A percentile compares a stretch with the other conserved stretches of the same genome.
phyloP scores from a whole-genome alignment of 2,329 filamentous ascomycete species.

The Botrytis elliptica region DNA sequence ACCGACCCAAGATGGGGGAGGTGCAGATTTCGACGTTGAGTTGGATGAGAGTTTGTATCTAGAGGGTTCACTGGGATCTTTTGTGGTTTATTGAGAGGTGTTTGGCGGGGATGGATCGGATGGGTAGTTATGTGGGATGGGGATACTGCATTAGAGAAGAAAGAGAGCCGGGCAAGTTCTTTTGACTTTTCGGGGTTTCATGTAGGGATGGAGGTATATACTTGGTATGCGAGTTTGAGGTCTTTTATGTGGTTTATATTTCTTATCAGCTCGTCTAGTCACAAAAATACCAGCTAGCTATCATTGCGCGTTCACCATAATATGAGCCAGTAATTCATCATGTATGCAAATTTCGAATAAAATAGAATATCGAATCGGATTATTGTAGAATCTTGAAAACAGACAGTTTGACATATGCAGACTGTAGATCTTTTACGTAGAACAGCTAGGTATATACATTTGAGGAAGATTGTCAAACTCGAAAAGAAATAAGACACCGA shows the following conservation, averaged over 20 bases:
- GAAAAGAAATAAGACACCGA: neutral
- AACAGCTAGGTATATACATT: neutral
- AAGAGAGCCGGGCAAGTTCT: neutral
- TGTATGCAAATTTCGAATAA: neutral
- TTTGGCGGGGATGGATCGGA: neutral
- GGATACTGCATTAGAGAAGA: neutral
- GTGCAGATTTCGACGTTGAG: neutral
- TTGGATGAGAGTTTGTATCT: neutral
- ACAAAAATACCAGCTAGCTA: no score
- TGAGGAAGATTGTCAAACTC: neutral
- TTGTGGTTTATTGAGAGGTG: neutral
- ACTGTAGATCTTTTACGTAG: neutral
- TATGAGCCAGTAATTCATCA: neutral
- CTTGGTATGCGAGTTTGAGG: neutral
- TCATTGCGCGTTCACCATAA: neutral
- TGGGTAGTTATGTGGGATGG: neutral
- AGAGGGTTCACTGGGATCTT: slow-evolving; percentile 1
- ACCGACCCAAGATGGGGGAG: neutral
- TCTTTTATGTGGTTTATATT: neutral
- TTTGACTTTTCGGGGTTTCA: neutral
- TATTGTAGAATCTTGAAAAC: neutral
- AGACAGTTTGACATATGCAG: neutral
- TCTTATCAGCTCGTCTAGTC: no score
- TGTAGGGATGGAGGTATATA: neutral
- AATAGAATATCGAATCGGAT: neutral